Evolutionary conservation across 176 grass and related monocot species (phyloP), one percentile per base, ranked within the genome.

Genomic region (Hordeum marinum): DNA sequence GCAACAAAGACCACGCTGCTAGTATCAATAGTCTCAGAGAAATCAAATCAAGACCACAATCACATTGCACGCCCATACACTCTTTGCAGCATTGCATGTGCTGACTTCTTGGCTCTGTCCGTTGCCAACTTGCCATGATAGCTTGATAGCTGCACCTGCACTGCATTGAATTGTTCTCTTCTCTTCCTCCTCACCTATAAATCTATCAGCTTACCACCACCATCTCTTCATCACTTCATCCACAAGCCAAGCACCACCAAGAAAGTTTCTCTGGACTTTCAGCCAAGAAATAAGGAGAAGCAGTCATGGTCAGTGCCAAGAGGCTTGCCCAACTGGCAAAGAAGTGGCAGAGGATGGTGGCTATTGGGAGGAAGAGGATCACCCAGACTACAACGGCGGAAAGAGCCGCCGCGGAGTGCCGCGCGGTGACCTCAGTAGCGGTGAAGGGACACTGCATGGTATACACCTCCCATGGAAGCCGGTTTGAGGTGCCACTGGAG

Each of bases 331-430:
- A 13, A 45, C 11, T 45, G 43, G 43, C 43, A 13, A 45, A 45
- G 11, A 45, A 45, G 84, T 92, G 87, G 89, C 86, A 82, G 72
- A 87, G 35, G 82, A 76, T 87, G 84, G 65, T 71, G 50, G 43
- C 11, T 3, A 45, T 57, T 10, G 75, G 48, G 2, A 57, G 68
- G 58, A 80, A 65, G 42, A 45, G 4, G 3, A 70, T 81, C 34
- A 32, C 32, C 31, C 64, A 67, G 11, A n/a, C 18, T 21, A 68
- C 4, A 8, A 10, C 8, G 18, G 78, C 11, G 0, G 60, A 23
- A 67, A 45, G 31, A 46, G 42, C 42, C 2, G 42, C 42, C 11
- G 46, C 60, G 0, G 43, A 25, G 43, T 50, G 72, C 80, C 18
- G 20, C 39, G 0, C 26, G 27, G 21, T 4, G 4, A 67, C 64